Evolutionary conservation across 768 basidiomycete species (phyloP).

Genomic region (Porpolomopsis calyptriformis): DNA sequence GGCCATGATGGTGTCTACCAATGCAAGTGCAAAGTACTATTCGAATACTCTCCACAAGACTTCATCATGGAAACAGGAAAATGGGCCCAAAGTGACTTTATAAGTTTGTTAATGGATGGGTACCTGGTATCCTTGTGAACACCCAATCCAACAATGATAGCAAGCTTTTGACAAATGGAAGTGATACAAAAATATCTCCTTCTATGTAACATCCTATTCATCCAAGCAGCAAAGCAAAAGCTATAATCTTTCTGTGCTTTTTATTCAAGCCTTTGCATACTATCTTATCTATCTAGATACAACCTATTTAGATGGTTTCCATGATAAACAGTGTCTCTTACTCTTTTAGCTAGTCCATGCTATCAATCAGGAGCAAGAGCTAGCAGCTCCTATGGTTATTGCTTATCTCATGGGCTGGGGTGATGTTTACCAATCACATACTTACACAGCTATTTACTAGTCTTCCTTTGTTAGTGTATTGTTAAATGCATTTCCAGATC

Average conservation of each 20-base stretch:
- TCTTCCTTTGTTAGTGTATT: slow-evolving; percentile 16
- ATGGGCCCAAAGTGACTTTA: slow-evolving; percentile 19
- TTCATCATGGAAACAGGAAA: slow-evolving; percentile 15
- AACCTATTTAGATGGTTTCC: slow-evolving; percentile 12
- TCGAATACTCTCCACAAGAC: slow-evolving; percentile 9
- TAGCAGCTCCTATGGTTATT: slow-evolving; percentile 28
- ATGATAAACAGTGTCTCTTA: slow-evolving; percentile 19
- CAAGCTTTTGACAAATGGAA: slow-evolving; percentile 28
- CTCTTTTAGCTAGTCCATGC: slow-evolving; percentile 23
- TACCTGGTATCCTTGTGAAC: slow-evolving; percentile 16
- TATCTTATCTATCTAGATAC: slow-evolving; percentile 13
- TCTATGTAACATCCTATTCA: slow-evolving; percentile 25
- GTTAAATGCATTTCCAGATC: slow-evolving; percentile 13
- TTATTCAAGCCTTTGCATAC: slow-evolving; percentile 23
- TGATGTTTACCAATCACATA: slow-evolving; percentile 26
- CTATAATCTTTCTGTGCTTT: slow-evolving; percentile 26
- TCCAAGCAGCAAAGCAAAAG: slow-evolving; percentile 24
- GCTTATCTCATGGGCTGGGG: slow-evolving; percentile 37
- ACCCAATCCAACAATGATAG: slow-evolving; percentile 30
- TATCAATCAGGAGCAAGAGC: slow-evolving; percentile 28
- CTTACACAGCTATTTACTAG: slow-evolving; percentile 27
- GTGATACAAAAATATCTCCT: slow-evolving; percentile 22
- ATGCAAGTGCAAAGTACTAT: slow-evolving; percentile 27
- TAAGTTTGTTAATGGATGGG: slow-evolving; percentile 20
- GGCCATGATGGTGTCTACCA: slow-evolving; percentile 12